Base-by-base conservation (phyloP, 2,329 filamentous ascomycete species). In the Ciborinia camelliae region DNA sequence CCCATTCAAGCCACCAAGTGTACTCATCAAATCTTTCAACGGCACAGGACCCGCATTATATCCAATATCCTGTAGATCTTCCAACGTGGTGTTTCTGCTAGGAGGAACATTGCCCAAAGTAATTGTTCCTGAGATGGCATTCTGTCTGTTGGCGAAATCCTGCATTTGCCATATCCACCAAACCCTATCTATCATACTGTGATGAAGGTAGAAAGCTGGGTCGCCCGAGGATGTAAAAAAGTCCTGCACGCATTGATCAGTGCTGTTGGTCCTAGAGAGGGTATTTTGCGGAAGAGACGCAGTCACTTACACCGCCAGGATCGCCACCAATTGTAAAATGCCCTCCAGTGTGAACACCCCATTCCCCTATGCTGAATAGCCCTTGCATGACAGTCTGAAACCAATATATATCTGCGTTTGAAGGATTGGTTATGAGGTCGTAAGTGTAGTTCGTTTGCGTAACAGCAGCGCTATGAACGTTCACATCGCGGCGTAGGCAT, bases 101-200 rank as follows among this genome's bases (percentile, higher is more conserved):
- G 75, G 75, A 0, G 78, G 78, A 20, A 70, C 69, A 65, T 80
- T 75, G 65, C 76, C 71, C 67, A 78, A 69, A 0, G 78, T 79
- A 54, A 79, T 75, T 0, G 79, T 70, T 4, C 75, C 74, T 75
- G 76, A 66, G 28, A 73, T 30, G n/a, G 68, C 70, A 37, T 67
- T 66, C 37, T 67, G 63, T n/a, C 68, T 67, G 63, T 52, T 76
- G 71, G 54, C 72, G 70, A 70, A 78, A 66, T 81, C 76, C 35
- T 79, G 76, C 47, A 78, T 79, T 73, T 81, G 79, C 79, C 79
- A 81, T 65, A 81, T 77, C 71, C 78, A 81, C 71, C 79, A 80
- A 58, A 80, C 73, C 7, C 79, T 74, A 65, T 81, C 80, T 50
- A 81, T 76, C 69, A 79, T 76, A 0, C 74, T 78, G 62, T 81